These are phyloP conservation scores for Fusarium foetens DNA, from an alignment of 2,329 filamentous ascomycete genomes.

Conservation along the genomic window DNA sequence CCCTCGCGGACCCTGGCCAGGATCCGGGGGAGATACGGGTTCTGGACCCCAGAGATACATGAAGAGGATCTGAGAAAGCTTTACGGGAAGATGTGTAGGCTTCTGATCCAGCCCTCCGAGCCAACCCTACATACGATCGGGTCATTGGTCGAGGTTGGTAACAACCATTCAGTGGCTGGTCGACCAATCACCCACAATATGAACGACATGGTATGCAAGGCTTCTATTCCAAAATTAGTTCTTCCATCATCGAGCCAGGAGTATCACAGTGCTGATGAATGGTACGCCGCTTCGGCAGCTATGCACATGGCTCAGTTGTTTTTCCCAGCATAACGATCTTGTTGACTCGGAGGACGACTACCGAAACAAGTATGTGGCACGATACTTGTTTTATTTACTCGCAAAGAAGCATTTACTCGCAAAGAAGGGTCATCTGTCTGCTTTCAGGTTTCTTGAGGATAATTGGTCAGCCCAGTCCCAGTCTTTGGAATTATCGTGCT, in stretches of 20 bases:
- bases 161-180: conserved; percentile 42
- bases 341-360: conserved; percentile 52
- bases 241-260: conserved; percentile 17
- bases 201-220: conserved; percentile 49
- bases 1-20: background rate
- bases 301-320: conserved; percentile 53
- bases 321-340: conserved; percentile 54
- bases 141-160: conserved; percentile 45
- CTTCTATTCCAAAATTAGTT: conserved; percentile 17
- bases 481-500: background rate
- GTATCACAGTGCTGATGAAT: conserved; percentile 48
- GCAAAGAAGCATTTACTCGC: conserved; percentile 48
- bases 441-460: conserved; percentile 45
- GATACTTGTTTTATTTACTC: conserved; percentile 53
- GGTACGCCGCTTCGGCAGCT: conserved; percentile 52
- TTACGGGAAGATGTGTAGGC: background rate
- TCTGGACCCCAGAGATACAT: background rate
- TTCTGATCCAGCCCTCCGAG: conserved; percentile 51
- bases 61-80: background rate
- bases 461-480: conserved; percentile 45
- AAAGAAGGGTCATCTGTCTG: conserved; percentile 40
- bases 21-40: background rate
- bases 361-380: conserved; percentile 55
- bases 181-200: conserved; percentile 55
- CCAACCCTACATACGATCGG: conserved; percentile 52